Evolutionary conservation across 208 protist genomes (phyloP).

Genomic region (Ichthyophonus hoferi): DNA sequence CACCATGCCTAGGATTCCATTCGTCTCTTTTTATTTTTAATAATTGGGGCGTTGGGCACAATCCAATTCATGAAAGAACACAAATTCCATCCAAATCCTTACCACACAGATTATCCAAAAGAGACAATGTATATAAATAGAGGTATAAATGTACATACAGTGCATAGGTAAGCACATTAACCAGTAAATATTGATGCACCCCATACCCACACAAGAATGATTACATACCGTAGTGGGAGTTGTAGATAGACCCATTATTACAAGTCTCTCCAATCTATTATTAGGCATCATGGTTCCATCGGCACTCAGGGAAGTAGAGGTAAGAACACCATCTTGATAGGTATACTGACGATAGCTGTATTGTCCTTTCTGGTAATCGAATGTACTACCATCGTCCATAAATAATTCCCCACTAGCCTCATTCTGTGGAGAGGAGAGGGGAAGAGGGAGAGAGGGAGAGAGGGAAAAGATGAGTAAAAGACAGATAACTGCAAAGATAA

Average conservation of each 20-base stretch:
- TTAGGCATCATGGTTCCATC: not conserved
- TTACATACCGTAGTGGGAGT: not conserved
- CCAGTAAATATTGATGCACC: no score
- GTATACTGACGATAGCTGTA: not conserved
- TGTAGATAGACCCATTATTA: not conserved
- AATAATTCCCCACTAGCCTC: not conserved
- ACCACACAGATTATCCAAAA: no score
- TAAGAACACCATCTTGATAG: not conserved
- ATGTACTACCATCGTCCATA: not conserved
- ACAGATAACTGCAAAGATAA: not conserved
- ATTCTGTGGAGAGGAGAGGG: not conserved
- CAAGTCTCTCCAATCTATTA: slow-evolving; percentile 13
- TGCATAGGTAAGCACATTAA: no score
- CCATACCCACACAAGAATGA: no score
- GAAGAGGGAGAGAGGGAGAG: not conserved
- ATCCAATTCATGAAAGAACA: no score
- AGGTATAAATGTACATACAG: no score
- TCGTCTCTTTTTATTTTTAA: no score
- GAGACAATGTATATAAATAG: no score
- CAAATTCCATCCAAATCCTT: no score
- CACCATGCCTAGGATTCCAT: no score
- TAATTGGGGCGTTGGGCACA: no score
- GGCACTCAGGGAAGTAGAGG: not conserved
- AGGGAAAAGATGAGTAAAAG: not conserved
- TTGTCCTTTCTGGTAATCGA: not conserved